Evolutionary conservation across 257 asterid species (phyloP).

Genomic region (Solanum paucissectum): DNA sequence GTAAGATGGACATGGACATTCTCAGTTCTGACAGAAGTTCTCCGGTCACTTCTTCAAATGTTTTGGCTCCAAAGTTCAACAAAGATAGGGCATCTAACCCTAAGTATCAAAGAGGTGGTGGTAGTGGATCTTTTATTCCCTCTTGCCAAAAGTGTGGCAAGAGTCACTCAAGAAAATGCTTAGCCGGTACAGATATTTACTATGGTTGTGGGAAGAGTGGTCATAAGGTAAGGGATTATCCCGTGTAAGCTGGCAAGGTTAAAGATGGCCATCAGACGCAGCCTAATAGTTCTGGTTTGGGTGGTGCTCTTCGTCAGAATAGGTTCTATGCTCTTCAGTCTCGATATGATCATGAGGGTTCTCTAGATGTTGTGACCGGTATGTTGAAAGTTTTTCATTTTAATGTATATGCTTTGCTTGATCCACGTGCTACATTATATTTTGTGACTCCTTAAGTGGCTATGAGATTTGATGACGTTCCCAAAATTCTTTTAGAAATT

Average conservation of each 20-base stretch:
- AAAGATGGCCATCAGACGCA: background rate
- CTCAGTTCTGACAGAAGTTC: background rate
- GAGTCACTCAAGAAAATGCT: background rate
- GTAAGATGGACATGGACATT: background rate
- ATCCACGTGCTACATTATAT: too few relatives aligned
- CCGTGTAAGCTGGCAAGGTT: background rate
- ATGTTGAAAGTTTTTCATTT: too few relatives aligned
- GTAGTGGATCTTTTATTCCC: background rate
- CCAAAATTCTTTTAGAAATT: too few relatives aligned
- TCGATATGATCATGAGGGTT: background rate
- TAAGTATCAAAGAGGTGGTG: background rate
- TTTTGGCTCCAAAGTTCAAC: background rate
- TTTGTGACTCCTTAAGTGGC: too few relatives aligned
- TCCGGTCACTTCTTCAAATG: background rate
- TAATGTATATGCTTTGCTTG: too few relatives aligned
- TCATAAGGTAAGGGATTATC: background rate
- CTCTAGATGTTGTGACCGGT: too few relatives aligned
- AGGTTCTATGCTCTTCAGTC: background rate
- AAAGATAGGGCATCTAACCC: background rate
- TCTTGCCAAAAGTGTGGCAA: background rate
- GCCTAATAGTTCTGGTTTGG: background rate
- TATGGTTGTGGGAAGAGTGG: background rate
- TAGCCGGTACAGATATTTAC: background rate
- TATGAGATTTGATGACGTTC: too few relatives aligned
- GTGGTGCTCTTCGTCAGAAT: background rate